These are phyloP conservation scores for Amoebophrya sp. DNA, from an alignment of 169 alveolate genomes.

Conservation along the genomic window DNA sequence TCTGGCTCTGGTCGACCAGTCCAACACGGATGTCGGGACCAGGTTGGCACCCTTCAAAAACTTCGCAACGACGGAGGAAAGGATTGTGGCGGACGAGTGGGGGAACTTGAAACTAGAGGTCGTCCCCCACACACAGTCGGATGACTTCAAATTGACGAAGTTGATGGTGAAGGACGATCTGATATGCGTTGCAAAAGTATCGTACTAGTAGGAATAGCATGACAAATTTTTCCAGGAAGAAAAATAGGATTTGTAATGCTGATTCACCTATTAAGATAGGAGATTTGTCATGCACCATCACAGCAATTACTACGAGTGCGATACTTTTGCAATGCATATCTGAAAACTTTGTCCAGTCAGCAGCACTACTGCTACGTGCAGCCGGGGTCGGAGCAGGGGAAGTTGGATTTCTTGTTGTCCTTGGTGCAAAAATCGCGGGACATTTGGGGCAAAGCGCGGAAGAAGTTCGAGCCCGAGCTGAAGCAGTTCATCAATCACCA, in stretches of 20 bases:
- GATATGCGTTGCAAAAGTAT: too few relatives aligned
- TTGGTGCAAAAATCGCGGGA: background rate
- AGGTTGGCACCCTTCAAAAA: background rate
- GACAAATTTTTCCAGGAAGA: too few relatives aligned
- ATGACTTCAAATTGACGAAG: too few relatives aligned
- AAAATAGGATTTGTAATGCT: too few relatives aligned
- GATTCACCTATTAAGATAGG: too few relatives aligned
- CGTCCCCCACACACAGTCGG: background rate
- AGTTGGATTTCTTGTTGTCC: background rate
- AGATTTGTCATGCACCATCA: too few relatives aligned
- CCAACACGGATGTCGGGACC: background rate
- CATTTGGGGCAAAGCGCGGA: background rate
- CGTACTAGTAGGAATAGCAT: too few relatives aligned
- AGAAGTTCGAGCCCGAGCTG: background rate
- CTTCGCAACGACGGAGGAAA: background rate
- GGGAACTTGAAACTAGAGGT: background rate
- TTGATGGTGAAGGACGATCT: too few relatives aligned
- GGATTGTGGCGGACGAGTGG: background rate
- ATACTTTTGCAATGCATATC: too few relatives aligned
- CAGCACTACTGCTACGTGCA: background rate
- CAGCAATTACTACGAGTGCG: too few relatives aligned
- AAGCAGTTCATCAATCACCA: background rate
- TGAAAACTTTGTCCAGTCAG: too few relatives aligned
- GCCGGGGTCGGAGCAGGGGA: background rate
- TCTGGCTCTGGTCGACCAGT: background rate